A percentile compares a stretch with the other conserved stretches of the same genome.
Evolutionary conservation across 73 alveolate genomes (phyloP).

Genomic region (Durusdinium trenchii): DNA sequence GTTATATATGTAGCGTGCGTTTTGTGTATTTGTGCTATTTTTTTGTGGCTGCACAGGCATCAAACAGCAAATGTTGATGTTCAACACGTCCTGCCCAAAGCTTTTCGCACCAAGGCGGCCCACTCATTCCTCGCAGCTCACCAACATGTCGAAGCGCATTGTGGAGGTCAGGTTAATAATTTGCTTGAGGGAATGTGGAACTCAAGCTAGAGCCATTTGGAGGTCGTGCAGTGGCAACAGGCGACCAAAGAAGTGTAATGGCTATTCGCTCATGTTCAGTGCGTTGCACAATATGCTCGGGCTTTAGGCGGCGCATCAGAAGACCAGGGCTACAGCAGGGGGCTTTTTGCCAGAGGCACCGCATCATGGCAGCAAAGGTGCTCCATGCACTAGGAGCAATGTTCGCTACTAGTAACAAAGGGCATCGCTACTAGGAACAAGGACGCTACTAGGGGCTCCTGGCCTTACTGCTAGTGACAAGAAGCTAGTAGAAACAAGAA

Average conservation of each 20-base stretch:
- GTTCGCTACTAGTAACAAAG: background rate
- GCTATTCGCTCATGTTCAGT: background rate
- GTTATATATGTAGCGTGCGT: too few relatives aligned
- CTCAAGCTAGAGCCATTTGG: background rate
- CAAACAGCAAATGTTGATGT: too few relatives aligned
- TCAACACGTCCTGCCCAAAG: too few relatives aligned
- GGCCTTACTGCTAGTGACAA: background rate
- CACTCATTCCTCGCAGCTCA: constrained; percentile 52
- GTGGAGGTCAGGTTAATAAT: constrained; percentile 26
- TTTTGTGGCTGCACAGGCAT: too few relatives aligned
- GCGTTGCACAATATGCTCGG: background rate
- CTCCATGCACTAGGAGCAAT: background rate
- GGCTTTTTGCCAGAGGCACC: constrained; percentile 87
- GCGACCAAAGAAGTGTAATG: background rate
- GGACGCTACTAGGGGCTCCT: background rate
- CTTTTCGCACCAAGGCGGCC: too few relatives aligned
- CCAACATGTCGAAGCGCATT: constrained; percentile 50
- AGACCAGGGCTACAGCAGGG: constrained; percentile 73
- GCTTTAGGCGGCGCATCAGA: constrained; percentile 60
- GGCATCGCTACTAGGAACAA: background rate
- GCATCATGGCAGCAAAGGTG: background rate
- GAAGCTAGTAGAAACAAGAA: background rate
- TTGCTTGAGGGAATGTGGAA: background rate
- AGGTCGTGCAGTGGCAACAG: background rate
- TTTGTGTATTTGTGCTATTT: too few relatives aligned